Evolutionary conservation across 2,329 filamentous ascomycete genomes (phyloP).

Genomic region (Acrocalymma vagum): DNA sequence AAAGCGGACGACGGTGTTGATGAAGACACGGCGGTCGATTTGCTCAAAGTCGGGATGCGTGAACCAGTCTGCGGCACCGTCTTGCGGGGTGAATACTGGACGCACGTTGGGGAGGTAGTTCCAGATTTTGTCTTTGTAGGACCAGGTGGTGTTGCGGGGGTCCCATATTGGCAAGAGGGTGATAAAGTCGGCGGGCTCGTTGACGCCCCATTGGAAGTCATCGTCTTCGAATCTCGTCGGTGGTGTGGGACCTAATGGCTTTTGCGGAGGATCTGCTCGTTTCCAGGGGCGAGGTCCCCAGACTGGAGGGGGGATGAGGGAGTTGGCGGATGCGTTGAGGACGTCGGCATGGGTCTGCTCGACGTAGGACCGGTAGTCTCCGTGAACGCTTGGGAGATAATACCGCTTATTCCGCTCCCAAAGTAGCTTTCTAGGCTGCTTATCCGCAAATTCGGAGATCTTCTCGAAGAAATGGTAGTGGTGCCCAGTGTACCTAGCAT

Average conservation of each 20-base stretch:
- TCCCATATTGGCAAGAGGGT: constrained; percentile 93
- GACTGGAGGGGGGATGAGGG: constrained; percentile 65
- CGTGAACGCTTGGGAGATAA: constrained; percentile 63
- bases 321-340: constrained; percentile 46
- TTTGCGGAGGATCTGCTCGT: constrained; percentile 65
- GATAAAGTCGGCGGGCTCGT: constrained; percentile 90
- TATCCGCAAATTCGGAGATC: constrained; percentile 62
- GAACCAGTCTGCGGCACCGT: constrained; percentile 67
- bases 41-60: constrained; percentile 57
- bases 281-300: constrained; percentile 84
- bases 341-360: constrained; percentile 53
- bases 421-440: constrained; percentile 65
- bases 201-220: constrained; percentile 85
- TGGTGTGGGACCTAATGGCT: constrained; percentile 78
- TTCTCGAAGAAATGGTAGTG: constrained; percentile 81
- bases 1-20: constrained; percentile 88
- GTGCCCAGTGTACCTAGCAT: constrained; percentile 80
- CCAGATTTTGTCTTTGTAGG: constrained; percentile 59
- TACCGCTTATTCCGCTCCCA: constrained; percentile 67
- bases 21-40: constrained; percentile 79
- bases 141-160: constrained; percentile 85
- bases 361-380: constrained; percentile 57
- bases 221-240: constrained; percentile 79
- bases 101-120: constrained; percentile 64
- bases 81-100: constrained; percentile 86